Evolutionary conservation across 345 rosid species (phyloP), one percentile per base, ranked within the genome.

Genomic region (Geranium brycei): DNA sequence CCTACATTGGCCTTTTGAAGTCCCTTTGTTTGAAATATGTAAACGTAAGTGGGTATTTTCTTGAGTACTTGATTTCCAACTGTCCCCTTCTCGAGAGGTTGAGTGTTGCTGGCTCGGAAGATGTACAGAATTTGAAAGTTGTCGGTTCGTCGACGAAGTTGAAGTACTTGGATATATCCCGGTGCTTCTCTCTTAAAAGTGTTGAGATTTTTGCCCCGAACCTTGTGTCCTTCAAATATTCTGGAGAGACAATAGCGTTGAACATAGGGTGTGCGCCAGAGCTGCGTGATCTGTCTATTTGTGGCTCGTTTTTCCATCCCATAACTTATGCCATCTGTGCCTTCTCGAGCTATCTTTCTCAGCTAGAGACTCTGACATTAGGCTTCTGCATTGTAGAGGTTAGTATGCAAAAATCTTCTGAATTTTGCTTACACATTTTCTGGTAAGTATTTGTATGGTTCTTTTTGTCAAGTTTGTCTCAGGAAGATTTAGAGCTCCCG

Each of bases 21-120:
- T 23, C 58, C 40, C 63, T 69, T 30, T 1, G 0, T 59, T 53
- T 69, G 53, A 63, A 58, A 19, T 40, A 17, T 10, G 4, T 69
- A 7, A 56, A 69, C n/a, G 35, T 69, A n/a, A 41, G 18, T 4
- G 67, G 62, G 2, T 62, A 58, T 30, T 15, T 47, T 19, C 23
- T 63, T 23, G 67, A 69, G 4, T 41, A 51, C 59, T 57, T 69
- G 13, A 12, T 69, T 7, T 17, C 15, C 38, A 40, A 17, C 30
- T 51, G 72, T 31, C 72, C 67, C 10, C 51, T 63, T 6, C 69
- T 66, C 10, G 69, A 66, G 30, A 51, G 0, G 11, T 66, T 66
- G 57, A 38, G 15, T 41, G 19, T 66, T 15, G 63, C 4, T 19
- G 58, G 59, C 41, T 40, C 69, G 0, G 58, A 59, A 47, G 35